phyloP scores from a whole-genome alignment of 2,329 filamentous ascomycete species.

The Teratosphaeria viscida region DNA sequence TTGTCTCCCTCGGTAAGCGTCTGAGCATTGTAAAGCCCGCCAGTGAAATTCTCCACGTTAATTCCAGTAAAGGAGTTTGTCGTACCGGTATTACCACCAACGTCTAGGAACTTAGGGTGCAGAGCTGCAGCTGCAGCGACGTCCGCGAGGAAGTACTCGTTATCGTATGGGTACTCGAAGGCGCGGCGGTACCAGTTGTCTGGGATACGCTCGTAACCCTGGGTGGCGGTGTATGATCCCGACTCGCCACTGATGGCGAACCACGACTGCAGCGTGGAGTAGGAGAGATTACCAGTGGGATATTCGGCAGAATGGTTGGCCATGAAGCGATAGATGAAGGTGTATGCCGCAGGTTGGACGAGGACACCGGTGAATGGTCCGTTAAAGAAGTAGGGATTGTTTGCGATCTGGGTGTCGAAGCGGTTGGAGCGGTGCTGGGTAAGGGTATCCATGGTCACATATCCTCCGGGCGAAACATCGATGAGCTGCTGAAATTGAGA shows the following conservation, averaged over 20 bases:
- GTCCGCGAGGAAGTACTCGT: slow-evolving; percentile 21
- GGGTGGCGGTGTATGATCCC: slow-evolving; percentile 11
- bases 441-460: slow-evolving; percentile 7
- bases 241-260: slow-evolving; percentile 15
- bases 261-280: slow-evolving; percentile 13
- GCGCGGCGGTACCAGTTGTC: slow-evolving; percentile 23
- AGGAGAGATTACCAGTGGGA: slow-evolving; percentile 12
- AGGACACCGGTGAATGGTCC: slow-evolving; percentile 21
- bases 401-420: slow-evolving; percentile 15
- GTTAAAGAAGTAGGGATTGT: slow-evolving; percentile 27
- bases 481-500: slow-evolving; percentile 22
- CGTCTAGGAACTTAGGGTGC: slow-evolving; percentile 22
- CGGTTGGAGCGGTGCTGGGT: slow-evolving; percentile 10
- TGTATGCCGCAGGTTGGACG: slow-evolving; percentile 9
- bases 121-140: slow-evolving; percentile 10
- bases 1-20: slow-evolving; percentile 23
- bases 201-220: slow-evolving; percentile 17
- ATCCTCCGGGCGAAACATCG: slow-evolving; percentile 12
- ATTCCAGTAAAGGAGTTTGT: slow-evolving; percentile 27
- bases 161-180: slow-evolving; percentile 20
- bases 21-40: slow-evolving; percentile 32
- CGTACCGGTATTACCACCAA: slow-evolving; percentile 25
- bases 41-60: slow-evolving; percentile 26
- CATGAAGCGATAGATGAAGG: slow-evolving; percentile 23
- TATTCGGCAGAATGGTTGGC: slow-evolving; percentile 16